phyloP scores from a whole-genome alignment of 768 basidiomycete species.

The Auriscalpium orientale region DNA sequence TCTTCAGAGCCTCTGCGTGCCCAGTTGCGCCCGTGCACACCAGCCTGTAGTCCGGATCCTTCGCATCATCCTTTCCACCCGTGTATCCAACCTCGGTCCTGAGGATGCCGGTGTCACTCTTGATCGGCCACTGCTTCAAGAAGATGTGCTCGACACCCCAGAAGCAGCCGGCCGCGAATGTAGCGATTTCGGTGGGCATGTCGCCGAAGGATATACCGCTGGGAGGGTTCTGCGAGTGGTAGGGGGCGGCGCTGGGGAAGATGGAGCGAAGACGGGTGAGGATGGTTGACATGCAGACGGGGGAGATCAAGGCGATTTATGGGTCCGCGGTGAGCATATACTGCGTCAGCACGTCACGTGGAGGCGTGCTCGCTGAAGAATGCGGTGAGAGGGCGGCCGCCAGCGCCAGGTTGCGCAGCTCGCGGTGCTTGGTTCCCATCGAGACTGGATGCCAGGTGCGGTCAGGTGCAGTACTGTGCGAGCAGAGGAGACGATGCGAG shows the following conservation, averaged over 20 bases:
- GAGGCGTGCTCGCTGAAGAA: neutral
- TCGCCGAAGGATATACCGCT: neutral
- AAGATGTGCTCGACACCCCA: constrained; percentile 88
- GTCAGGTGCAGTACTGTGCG: too few relatives aligned
- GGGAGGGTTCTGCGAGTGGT: constrained; percentile 7
- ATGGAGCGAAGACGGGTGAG: neutral
- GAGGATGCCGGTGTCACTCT: constrained; percentile 65
- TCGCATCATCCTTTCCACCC: constrained; percentile 50
- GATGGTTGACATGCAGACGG: constrained; percentile 3
- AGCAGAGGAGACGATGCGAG: too few relatives aligned
- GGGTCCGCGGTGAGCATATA: too few relatives aligned
- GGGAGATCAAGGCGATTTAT: too few relatives aligned
- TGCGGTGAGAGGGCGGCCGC: too few relatives aligned
- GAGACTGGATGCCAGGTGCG: too few relatives aligned
- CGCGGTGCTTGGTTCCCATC: too few relatives aligned
- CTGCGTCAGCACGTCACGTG: neutral
- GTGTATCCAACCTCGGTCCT: constrained; percentile 76
- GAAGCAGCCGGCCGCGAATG: constrained; percentile 64
- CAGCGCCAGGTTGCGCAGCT: too few relatives aligned
- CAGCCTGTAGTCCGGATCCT: constrained; percentile 58
- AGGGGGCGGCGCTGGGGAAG: neutral
- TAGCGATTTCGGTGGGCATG: constrained; percentile 31
- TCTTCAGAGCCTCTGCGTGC: constrained; percentile 83
- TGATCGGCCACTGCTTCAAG: constrained; percentile 65
- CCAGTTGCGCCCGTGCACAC: constrained; percentile 78